A percentile compares a stretch with the other conserved stretches of the same genome.
phyloP scores from a whole-genome alignment of 208 protist genomes.

The Crithidia expoeki region DNA sequence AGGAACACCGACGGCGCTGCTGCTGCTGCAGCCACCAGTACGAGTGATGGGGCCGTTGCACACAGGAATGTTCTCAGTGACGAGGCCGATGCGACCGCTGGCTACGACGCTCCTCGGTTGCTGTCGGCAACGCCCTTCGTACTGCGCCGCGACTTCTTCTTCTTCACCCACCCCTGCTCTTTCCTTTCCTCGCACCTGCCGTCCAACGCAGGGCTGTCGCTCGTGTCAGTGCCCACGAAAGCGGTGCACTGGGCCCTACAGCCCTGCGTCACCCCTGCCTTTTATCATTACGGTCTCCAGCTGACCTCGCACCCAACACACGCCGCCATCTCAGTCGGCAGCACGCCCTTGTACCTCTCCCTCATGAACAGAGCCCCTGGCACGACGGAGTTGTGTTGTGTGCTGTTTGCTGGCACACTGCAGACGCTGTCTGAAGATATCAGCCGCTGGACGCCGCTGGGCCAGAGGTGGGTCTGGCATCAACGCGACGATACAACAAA shows the following conservation, averaged over 20 bases:
- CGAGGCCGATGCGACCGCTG: conserved; percentile 8
- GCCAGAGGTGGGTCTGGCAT: conserved; percentile 83
- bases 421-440: conserved; percentile 55
- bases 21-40: not conserved
- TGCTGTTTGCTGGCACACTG: conserved; percentile 70
- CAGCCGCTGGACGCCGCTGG: conserved; percentile 34
- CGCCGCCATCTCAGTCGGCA: conserved; percentile 46
- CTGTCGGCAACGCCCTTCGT: conserved; percentile 22
- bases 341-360: conserved; percentile 74
- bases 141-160: conserved; percentile 71
- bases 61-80: not conserved
- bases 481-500: conserved; percentile 65
- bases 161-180: conserved; percentile 56
- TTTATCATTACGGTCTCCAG: conserved; percentile 61
- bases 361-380: conserved; percentile 55
- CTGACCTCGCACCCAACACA: conserved; percentile 56
- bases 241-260: conserved; percentile 53
- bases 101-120: conserved; percentile 9
- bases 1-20: not conserved
- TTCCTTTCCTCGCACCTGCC: conserved; percentile 80
- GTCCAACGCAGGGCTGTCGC: conserved; percentile 28
- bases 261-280: conserved; percentile 65
- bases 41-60: not conserved
- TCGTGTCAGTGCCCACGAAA: conserved; percentile 46
- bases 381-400: conserved; percentile 75